These are phyloP conservation scores for Saururus chinensis DNA, from an alignment of 164 flowering plant genomes.

Conservation along the genomic window DNA sequence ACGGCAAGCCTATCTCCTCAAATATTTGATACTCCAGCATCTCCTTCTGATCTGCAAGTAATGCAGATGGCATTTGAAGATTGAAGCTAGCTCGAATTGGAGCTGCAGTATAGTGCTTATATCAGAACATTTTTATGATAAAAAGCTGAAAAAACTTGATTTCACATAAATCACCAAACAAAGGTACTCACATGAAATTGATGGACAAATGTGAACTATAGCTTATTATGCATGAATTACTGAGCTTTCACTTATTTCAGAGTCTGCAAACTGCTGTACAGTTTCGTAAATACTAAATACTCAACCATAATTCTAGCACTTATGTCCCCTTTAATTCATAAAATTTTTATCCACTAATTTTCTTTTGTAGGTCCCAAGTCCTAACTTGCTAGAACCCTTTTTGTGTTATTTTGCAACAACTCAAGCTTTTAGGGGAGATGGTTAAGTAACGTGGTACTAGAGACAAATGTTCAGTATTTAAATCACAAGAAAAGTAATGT, in stretches of 20 bases:
- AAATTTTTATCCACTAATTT: not conserved
- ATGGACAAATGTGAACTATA: no score
- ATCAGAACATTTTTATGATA: not conserved
- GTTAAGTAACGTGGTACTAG: no score
- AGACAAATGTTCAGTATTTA: no score
- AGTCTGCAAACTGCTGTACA: no score
- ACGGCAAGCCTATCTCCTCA: conserved; percentile 50
- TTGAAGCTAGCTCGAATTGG: conserved; percentile 50
- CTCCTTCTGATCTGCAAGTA: conserved; percentile 37
- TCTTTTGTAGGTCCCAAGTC: no score
- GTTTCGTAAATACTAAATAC: not conserved
- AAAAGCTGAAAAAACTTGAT: not conserved
- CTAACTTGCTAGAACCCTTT: no score
- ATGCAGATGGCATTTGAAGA: conserved; percentile 40
- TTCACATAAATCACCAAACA: not conserved
- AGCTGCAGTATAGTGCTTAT: conserved; percentile 28
- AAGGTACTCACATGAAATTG: not conserved
- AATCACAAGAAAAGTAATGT: no score
- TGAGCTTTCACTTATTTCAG: no score
- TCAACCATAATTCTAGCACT: not conserved
- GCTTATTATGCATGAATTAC: no score
- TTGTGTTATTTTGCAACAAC: no score
- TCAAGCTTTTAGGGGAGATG: no score
- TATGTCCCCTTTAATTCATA: no score
- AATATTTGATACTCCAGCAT: conserved; percentile 51